Percentiles rank a stretch among this genome's conserved stretches.
Evolutionary conservation across 306 rosid species (phyloP).

Genomic region (Acacia confusa): DNA sequence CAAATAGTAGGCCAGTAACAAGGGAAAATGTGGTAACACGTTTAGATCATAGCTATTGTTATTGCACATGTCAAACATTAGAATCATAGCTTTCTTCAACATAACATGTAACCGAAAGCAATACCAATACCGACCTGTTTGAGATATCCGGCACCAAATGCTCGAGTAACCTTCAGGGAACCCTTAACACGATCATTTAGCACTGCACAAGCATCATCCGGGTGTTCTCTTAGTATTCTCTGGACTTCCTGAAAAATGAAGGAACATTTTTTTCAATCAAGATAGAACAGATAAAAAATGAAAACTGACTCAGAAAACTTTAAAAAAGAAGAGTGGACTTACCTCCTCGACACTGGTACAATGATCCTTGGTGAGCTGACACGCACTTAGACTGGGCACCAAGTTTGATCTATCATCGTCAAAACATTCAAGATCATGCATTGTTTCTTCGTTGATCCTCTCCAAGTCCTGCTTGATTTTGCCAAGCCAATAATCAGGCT

Average conservation of each 20-base stretch:
- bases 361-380: slow-evolving; percentile 91
- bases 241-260: slow-evolving; percentile 70
- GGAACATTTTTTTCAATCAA: slow-evolving; percentile 19
- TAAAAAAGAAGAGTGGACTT: background rate
- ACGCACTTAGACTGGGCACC: slow-evolving; percentile 58
- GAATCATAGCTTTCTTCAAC: background rate
- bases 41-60: background rate
- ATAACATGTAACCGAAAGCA: background rate
- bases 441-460: slow-evolving; percentile 88
- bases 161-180: slow-evolving; percentile 91
- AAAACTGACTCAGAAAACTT: slow-evolving; percentile 7
- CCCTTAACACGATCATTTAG: slow-evolving; percentile 95
- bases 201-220: slow-evolving; percentile 78
- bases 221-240: slow-evolving; percentile 78
- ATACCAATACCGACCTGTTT: slow-evolving; percentile 74
- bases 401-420: slow-evolving; percentile 54
- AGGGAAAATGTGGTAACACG: no score
- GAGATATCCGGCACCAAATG: slow-evolving; percentile 97
- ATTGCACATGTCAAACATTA: background rate
- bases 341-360: slow-evolving; percentile 84
- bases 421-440: slow-evolving; percentile 81
- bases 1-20: background rate
- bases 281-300: slow-evolving; percentile 11
- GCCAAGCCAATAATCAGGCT: slow-evolving; percentile 94
- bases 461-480: slow-evolving; percentile 87